Evolutionary conservation across 495 filamentous ascomycete species (phyloP).

Genomic region (Pyrenula massariospora): DNA sequence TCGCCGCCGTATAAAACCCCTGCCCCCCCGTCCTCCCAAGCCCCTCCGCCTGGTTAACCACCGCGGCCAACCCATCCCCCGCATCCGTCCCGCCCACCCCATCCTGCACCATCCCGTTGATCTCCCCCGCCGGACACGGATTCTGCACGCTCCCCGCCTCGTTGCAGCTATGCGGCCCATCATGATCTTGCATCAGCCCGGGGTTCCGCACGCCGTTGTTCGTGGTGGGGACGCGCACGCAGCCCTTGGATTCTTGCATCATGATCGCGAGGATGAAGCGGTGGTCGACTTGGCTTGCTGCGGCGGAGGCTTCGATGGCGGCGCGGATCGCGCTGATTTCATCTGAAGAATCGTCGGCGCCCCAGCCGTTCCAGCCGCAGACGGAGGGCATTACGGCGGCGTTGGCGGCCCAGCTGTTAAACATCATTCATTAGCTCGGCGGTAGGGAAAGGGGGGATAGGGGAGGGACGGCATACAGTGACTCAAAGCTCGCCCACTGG

Average conservation of each 20-base stretch:
- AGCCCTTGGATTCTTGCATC: slow-evolving; percentile 50
- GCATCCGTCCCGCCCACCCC: slow-evolving; percentile 22
- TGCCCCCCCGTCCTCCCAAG: slow-evolving; percentile 8
- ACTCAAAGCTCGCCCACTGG: neutral
- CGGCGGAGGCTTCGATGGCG: slow-evolving; percentile 27
- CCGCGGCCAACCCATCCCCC: slow-evolving; percentile 31
- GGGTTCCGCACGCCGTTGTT: slow-evolving; percentile 34
- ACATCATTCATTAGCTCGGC: neutral
- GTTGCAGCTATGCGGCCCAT: slow-evolving; percentile 35
- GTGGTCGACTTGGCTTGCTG: slow-evolving; percentile 30
- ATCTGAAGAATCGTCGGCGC: slow-evolving; percentile 19
- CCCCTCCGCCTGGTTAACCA: slow-evolving; percentile 13
- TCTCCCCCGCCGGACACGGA: slow-evolving; percentile 33
- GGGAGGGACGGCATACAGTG: neutral
- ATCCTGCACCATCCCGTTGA: slow-evolving; percentile 37
- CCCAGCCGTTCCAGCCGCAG: neutral
- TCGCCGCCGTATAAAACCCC: slow-evolving; percentile 23
- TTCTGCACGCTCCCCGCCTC: slow-evolving; percentile 15
- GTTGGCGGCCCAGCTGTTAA: neutral
- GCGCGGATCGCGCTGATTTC: slow-evolving; percentile 28
- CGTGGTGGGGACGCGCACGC: slow-evolving; percentile 39
- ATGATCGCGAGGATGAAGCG: slow-evolving; percentile 48
- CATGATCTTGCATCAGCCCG: slow-evolving; percentile 43
- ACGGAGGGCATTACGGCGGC: neutral
- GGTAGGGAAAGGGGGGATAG: neutral